Base-by-base conservation (phyloP, 179 eudicot species). In the Spinacia oleracea region DNA sequence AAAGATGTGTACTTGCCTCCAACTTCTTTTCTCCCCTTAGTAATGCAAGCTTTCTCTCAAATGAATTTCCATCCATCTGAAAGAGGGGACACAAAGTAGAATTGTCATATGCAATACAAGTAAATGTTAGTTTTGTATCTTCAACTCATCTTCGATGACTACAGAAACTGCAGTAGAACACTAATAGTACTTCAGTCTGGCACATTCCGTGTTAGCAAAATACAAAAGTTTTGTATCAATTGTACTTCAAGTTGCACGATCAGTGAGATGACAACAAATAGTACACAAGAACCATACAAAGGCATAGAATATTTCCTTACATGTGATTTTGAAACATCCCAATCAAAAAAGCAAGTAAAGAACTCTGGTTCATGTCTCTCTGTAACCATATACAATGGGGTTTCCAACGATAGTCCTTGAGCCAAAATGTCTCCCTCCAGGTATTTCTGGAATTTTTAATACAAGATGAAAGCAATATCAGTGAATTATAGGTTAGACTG, bases 351-450 rank as follows among this genome's bases (percentile, higher is more conserved):
- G 53, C 85, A 84, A 59, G 95, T 91, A 81, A 89, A 91, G 78
- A 88, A 87, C 42, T 86, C 78, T 71, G 93, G 93, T 81, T 91
- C 95, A 72, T 81, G 76, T 60, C 91, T 88, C 83, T 91, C 95
- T 46, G 82, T 82, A 56, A 91, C 82, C 45, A 88, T 70, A 79
- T 89, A 91, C 34, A 90, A 63, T 21, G 95, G 90, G 55, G 85
- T 81, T 72, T 86, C 82, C 67, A 69, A 74, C 70, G 84, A 81
- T 51, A 88, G 82, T 55, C 87, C 85, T 86, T 87, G 89, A 73
- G 76, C 86, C 78, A 88, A 81, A 80, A 77, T 79, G 81, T 88
- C 90, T 53, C 25, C 78, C 90, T 89, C 88, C 46, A 91, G 77
- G 73, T 88, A 91, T 50, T 88, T 87, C 95, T 91, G 88, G 81